A percentile compares a stretch with the other conserved stretches of the same genome.
Evolutionary conservation across 208 protist genomes (phyloP).

Genomic region (Blastocrithidia nonstop): DNA sequence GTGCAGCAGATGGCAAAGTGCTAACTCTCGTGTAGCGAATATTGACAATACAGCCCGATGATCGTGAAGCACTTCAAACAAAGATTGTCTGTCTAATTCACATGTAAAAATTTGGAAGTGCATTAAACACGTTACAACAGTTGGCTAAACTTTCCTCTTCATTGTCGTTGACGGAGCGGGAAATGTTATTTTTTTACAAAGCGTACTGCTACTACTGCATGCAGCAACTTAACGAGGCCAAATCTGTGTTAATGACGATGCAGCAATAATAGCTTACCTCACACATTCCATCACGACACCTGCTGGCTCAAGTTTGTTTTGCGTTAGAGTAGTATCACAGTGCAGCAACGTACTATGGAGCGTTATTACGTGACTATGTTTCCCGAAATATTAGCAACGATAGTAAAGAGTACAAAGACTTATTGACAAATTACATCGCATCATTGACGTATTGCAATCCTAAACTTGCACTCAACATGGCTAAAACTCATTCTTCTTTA

Average conservation of each 20-base stretch:
- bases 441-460: slow-evolving; percentile 23
- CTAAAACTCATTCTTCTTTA: background rate
- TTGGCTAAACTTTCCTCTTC: slow-evolving; percentile 6
- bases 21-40: slow-evolving; percentile 44
- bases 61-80: slow-evolving; percentile 43
- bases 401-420: slow-evolving; percentile 53
- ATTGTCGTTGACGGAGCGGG: slow-evolving; percentile 1
- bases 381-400: slow-evolving; percentile 31
- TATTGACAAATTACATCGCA: slow-evolving; percentile 63
- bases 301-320: slow-evolving; percentile 73
- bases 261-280: background rate
- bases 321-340: slow-evolving; percentile 57
- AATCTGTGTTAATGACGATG: slow-evolving; percentile 10
- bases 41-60: slow-evolving; percentile 27
- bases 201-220: slow-evolving; percentile 66
- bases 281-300: slow-evolving; percentile 34
- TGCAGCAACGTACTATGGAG: slow-evolving; percentile 49
- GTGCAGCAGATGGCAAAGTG: slow-evolving; percentile 26
- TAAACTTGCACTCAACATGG: slow-evolving; percentile 17
- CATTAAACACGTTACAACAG: slow-evolving; percentile 35
- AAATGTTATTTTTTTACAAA: slow-evolving; percentile 36
- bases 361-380: slow-evolving; percentile 17
- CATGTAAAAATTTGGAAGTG: slow-evolving; percentile 41
- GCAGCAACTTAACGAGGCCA: slow-evolving; percentile 39
- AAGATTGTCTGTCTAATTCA: slow-evolving; percentile 51